Percentiles rank a stretch among this genome's conserved stretches.
phyloP scores from a whole-genome alignment of 208 protist genomes.

The Leptomonas pyrrhocoris region DNA sequence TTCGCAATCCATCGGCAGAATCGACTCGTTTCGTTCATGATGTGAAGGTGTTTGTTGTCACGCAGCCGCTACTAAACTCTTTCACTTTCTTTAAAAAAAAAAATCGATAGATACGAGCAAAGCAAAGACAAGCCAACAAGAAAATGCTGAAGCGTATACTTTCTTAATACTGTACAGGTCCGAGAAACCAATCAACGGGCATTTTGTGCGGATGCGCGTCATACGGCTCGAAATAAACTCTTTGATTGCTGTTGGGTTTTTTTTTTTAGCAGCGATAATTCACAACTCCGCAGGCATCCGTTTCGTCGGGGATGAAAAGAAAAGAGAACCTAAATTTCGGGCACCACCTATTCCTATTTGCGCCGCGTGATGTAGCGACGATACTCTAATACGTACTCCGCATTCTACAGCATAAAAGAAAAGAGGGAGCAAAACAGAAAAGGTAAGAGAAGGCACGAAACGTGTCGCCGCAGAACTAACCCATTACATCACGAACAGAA shows the following conservation, averaged over 20 bases:
- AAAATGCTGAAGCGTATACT: background rate
- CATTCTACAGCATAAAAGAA: too few species aligned
- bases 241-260: too few species aligned
- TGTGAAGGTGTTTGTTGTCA: too few species aligned
- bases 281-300: background rate
- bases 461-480: background rate
- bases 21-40: too few species aligned
- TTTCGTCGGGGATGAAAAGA: conserved; percentile 1
- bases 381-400: too few species aligned
- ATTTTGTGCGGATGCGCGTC: background rate
- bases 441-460: background rate
- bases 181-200: conserved; percentile 1
- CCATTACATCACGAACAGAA: too few species aligned
- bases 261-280: conserved; percentile 3
- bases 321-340: conserved; percentile 2
- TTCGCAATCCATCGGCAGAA: too few species aligned
- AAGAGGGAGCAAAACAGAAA: background rate
- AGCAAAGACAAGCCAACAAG: conserved; percentile 6
- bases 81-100: background rate
- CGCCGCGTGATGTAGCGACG: too few species aligned
- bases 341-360: too few species aligned
- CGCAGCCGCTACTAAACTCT: background rate
- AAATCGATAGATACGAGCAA: too few species aligned
- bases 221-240: too few species aligned
- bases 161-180: conserved; percentile 1